Percentiles rank a stretch among this genome's conserved stretches.
phyloP scores from a whole-genome alignment of 768 basidiomycete genomes.

The Macrocybe gigantea region DNA sequence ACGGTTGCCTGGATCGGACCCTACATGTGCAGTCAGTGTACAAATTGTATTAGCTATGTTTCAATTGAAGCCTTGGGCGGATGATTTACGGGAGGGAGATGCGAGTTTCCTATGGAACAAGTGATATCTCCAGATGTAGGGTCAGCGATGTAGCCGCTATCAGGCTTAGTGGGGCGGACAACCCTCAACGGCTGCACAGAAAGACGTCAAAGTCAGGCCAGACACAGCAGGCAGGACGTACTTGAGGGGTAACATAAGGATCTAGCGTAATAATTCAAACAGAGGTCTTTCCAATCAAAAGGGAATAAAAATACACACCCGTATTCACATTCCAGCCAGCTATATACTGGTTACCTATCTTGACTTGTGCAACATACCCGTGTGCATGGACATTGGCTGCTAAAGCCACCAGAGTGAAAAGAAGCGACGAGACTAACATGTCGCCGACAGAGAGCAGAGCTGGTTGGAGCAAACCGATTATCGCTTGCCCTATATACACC shows the following conservation, averaged over 20 bases:
- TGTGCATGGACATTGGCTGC: conserved; percentile 6
- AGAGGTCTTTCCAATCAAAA: neutral
- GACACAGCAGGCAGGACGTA: neutral
- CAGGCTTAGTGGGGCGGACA: conserved; percentile 26
- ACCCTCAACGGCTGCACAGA: conserved; percentile 22
- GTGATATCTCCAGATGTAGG: conserved; percentile 25
- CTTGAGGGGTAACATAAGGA: conserved; percentile 2
- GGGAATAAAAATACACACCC: conserved; percentile 11
- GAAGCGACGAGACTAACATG: conserved; percentile 4
- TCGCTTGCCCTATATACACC: no score
- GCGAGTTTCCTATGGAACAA: conserved; percentile 29
- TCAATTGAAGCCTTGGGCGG: neutral
- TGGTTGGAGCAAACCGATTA: no score
- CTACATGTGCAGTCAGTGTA: conserved; percentile 8
- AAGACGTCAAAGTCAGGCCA: neutral
- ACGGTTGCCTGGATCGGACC: conserved; percentile 29
- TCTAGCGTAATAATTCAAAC: neutral
- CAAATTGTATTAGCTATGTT: neutral
- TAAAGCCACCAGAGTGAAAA: conserved; percentile 2
- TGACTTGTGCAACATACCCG: conserved; percentile 11
- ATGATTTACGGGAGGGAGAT: conserved; percentile 23
- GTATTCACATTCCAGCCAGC: conserved; percentile 25
- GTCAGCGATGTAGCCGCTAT: conserved; percentile 28
- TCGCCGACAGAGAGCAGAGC: neutral
- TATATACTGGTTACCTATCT: conserved; percentile 9